Evolutionary conservation across 2,329 filamentous ascomycete species (phyloP).

Genomic region (Zopfia rhizophila): DNA sequence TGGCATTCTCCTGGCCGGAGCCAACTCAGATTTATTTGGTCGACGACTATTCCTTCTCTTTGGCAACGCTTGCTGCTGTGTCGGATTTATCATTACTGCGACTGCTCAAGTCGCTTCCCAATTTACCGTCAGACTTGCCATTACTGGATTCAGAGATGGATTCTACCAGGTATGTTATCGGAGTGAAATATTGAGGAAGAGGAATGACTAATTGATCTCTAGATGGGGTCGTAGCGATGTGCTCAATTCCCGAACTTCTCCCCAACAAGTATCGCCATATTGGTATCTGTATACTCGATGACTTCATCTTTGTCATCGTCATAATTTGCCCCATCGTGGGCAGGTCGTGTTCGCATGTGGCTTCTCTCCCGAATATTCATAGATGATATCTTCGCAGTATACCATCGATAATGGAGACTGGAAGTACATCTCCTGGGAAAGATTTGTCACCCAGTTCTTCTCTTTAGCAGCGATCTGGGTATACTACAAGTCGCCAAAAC

Average conservation of each 20-base stretch:
- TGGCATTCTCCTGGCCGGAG: conserved; percentile 39
- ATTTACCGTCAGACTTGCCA: conserved; percentile 54
- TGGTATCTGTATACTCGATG: conserved; percentile 56
- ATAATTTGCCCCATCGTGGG: conserved; percentile 60
- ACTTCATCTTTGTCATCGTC: conserved; percentile 57
- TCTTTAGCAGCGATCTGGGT: conserved; percentile 29
- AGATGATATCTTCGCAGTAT: conserved; percentile 17
- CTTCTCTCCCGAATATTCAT: neutral
- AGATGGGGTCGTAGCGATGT: conserved; percentile 46
- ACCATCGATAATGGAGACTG: conserved; percentile 34
- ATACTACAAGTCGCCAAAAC: conserved; percentile 39
- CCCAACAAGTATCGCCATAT: conserved; percentile 63
- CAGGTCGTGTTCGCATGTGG: conserved; percentile 36
- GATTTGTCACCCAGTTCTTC: conserved; percentile 34
- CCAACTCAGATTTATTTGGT: conserved; percentile 62
- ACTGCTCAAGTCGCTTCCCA: conserved; percentile 47
- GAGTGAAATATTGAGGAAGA: neutral
- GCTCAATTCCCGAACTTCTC: conserved; percentile 59
- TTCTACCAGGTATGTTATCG: conserved; percentile 50
- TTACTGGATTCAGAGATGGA: conserved; percentile 59
- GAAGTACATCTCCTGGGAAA: conserved; percentile 38
- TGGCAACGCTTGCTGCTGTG: conserved; percentile 55
- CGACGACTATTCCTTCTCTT: conserved; percentile 59
- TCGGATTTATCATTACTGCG: conserved; percentile 45
- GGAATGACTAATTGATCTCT: neutral